These are phyloP conservation scores for Penicillium daleae DNA, from an alignment of 495 filamentous ascomycete genomes.

Conservation along the genomic window DNA sequence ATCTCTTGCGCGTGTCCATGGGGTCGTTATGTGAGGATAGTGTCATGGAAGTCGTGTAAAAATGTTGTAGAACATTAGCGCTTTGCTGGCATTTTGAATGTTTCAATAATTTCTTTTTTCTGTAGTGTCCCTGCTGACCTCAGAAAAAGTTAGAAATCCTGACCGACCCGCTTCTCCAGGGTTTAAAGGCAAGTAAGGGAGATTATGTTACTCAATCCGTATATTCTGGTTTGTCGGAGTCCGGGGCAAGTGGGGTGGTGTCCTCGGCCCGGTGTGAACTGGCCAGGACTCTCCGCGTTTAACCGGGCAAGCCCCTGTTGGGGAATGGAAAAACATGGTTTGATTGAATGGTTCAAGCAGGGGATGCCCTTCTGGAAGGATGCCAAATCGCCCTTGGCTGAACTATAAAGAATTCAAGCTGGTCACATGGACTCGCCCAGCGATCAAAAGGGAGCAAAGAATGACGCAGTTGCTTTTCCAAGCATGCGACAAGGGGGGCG, in stretches of 20 bases:
- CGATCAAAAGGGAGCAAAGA: not conserved
- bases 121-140: conserved; percentile 3
- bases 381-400: not conserved
- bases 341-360: not conserved
- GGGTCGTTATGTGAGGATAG: not conserved
- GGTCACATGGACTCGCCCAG: not conserved
- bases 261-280: conserved; percentile 2
- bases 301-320: conserved; percentile 7
- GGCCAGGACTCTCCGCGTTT: conserved; percentile 14
- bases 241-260: conserved; percentile 9
- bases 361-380: not conserved
- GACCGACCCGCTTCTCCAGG: conserved; percentile 5
- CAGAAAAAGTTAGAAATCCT: conserved; percentile 9
- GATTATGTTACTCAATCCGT: conserved; percentile 21
- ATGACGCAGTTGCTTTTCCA: not conserved
- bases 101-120: not conserved
- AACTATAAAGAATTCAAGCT: not conserved
- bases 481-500: not conserved
- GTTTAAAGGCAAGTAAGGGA: conserved; percentile 1
- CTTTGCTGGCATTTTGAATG: conserved; percentile 4
- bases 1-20: not conserved
- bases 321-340: not conserved
- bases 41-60: not conserved
- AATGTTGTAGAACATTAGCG: not conserved
- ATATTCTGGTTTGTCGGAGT: conserved; percentile 11